Percentiles rank a stretch among this genome's conserved stretches.
Conservation (phyloP, 352 stramenopile species). For the Globisporangium canariense region DNA sequence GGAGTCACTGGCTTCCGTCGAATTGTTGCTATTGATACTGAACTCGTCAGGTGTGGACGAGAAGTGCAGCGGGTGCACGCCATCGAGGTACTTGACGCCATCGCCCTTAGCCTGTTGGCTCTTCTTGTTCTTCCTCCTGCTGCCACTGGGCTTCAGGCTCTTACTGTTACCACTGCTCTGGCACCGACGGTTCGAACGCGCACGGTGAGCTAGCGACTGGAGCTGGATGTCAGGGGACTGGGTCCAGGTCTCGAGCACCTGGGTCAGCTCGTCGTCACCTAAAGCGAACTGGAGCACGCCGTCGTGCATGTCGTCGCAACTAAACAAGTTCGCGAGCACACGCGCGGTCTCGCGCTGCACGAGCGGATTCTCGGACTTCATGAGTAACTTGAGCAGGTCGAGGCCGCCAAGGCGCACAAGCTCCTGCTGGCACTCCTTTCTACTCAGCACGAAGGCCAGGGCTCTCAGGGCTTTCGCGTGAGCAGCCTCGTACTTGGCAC, state of each 20-base stretch:
- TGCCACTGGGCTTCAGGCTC: neutral
- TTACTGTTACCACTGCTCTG: slow-evolving; percentile 26
- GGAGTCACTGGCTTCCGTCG: neutral
- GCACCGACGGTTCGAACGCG: slow-evolving; percentile 51
- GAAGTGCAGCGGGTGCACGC: slow-evolving; percentile 66
- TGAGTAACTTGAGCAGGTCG: slow-evolving; percentile 47
- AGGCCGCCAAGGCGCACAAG: slow-evolving; percentile 50
- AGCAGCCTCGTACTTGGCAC: slow-evolving; percentile 33
- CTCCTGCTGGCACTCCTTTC: slow-evolving; percentile 53
- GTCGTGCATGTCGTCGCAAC: slow-evolving; percentile 43
- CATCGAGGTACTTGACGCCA: slow-evolving; percentile 60
- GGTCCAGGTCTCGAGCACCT: slow-evolving; percentile 41
- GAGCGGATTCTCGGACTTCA: slow-evolving; percentile 34
- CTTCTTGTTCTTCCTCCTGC: neutral
- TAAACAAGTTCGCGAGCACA: slow-evolving; percentile 66
- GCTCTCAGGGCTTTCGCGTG: slow-evolving; percentile 60
- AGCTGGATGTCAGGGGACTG: slow-evolving; percentile 42
- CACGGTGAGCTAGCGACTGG: slow-evolving; percentile 51
- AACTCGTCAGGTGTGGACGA: slow-evolving; percentile 22
- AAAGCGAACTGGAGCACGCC: slow-evolving; percentile 32
- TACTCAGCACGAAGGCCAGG: slow-evolving; percentile 54
- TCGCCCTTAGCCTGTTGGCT: neutral
- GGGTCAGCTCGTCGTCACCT: slow-evolving; percentile 35
- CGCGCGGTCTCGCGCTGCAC: slow-evolving; percentile 60
- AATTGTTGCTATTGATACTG: neutral